Base-by-base conservation (phyloP, 2,329 filamentous ascomycete genomes). In the Remersonia thermophila region DNA sequence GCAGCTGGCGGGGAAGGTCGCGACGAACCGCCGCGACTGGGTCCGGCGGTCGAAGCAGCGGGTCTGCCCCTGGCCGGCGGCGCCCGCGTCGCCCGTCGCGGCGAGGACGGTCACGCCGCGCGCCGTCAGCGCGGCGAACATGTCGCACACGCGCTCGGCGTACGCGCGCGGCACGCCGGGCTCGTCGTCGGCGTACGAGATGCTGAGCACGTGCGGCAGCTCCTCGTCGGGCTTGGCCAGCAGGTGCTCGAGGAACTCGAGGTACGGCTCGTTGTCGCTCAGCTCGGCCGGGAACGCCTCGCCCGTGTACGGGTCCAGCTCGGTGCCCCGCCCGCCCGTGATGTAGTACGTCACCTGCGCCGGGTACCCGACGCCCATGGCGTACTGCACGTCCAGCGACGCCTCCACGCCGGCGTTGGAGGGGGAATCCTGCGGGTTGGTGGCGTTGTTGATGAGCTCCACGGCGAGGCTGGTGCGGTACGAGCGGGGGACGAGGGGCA, bases 1-100 rank as follows among this genome's bases (percentile, higher is more conserved):
- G 47, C 80, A 84, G 0, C 69, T 68, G 0, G 69, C 70, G 0
- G 80, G 80, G 55, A 83, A 84, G 4, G 65, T 67, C 1, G 76
- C 66, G 20, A 74, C 59, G 49, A 78, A 74, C 14, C 60, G 66
- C 40, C 70, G 57, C 62, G 15, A 74, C 76, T 38, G 80, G 73
- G 49, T 77, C 20, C 5, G 5, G 20, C 20, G 20, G 9, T 9
- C 75, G 38, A 64, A 65, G 56, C 77, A 82, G 14, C 45, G 50
- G 40, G 73, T 77, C 39, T 56, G 51, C 12, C 57, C 58, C 3
- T 56, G 59, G 3, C 63, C 64, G 2, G 56, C 57, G 3, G 62
- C 57, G 14, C 67, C 69, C 18, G 60, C 61, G 42, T 75, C 71
- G 2, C 71, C 71, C 5, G 65, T 67, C 1, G 62, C 61, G 31